Evolutionary conservation across 306 rosid genomes (phyloP).

Genomic region (Sindora glabra): DNA sequence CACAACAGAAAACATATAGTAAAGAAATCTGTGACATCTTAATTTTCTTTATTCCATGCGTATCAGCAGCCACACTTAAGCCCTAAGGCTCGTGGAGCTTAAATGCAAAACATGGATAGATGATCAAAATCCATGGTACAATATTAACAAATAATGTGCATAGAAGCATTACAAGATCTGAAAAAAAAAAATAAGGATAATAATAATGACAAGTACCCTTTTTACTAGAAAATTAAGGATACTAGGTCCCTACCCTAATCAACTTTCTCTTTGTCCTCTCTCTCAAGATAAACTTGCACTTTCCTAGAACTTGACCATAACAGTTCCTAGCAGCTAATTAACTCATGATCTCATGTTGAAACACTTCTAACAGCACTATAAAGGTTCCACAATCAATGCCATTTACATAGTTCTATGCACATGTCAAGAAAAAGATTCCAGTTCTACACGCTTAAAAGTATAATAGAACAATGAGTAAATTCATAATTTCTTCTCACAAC

Average conservation of each 20-base stretch:
- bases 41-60: too few relatives aligned
- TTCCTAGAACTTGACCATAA: conserved; percentile 2
- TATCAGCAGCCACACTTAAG: conserved; percentile 5
- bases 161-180: background rate
- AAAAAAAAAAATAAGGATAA: conserved; percentile 2
- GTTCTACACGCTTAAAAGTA: background rate
- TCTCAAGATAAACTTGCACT: conserved; percentile 4
- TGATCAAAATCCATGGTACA: background rate
- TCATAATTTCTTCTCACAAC: background rate
- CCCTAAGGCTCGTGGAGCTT: background rate
- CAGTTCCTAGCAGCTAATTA: background rate
- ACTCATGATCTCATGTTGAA: conserved; percentile 5
- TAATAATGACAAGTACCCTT: background rate
- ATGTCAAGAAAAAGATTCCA: background rate
- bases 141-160: background rate
- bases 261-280: conserved; percentile 10
- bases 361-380: conserved; percentile 7
- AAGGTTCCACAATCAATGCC: background rate
- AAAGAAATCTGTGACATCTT: too few relatives aligned
- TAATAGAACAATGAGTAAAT: background rate
- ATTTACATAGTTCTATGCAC: background rate
- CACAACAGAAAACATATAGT: too few relatives aligned
- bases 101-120: background rate
- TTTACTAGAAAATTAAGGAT: too few relatives aligned
- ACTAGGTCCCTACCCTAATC: background rate